Evolutionary conservation across 2,329 filamentous ascomycete species (phyloP).

Genomic region (Eutypella sp.): DNA sequence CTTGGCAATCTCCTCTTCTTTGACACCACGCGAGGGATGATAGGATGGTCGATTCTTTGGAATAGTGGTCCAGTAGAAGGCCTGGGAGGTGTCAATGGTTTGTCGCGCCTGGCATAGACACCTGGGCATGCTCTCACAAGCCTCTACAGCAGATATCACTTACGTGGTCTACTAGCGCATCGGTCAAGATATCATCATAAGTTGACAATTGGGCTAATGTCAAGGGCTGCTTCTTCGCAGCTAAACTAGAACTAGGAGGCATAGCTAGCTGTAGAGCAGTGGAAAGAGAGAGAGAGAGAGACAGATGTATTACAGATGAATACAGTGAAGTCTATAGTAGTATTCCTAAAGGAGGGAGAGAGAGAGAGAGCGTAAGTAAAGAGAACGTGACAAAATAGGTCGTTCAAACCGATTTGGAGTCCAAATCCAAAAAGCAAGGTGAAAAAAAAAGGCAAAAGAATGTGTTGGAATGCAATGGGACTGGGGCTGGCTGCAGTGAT

Average conservation of each 20-base stretch:
- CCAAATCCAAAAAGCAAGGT: no score
- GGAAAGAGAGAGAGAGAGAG: no score
- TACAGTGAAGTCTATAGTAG: slow-evolving; percentile 7
- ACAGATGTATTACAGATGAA: no score
- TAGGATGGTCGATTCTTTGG: slow-evolving; percentile 91
- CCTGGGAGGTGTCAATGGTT: slow-evolving; percentile 45
- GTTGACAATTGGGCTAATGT: slow-evolving; percentile 83
- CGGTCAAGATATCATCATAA: slow-evolving; percentile 94
- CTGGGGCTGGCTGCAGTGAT: neutral
- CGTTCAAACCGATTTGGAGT: no score
- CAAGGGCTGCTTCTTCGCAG: slow-evolving; percentile 62
- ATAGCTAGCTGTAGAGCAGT: no score
- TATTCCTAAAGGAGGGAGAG: neutral
- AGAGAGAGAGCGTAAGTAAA: no score
- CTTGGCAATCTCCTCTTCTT: slow-evolving; percentile 55
- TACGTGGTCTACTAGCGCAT: slow-evolving; percentile 93
- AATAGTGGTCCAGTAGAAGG: slow-evolving; percentile 94
- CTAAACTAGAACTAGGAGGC: slow-evolving; percentile 29
- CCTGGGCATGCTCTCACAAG: no score
- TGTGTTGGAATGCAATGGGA: neutral
- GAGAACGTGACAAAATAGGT: no score
- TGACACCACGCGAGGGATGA: slow-evolving; percentile 74
- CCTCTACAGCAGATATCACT: slow-evolving; percentile 34
- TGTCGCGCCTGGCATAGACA: slow-evolving; percentile 3
- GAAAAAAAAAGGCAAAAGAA: no score